phyloP scores from a whole-genome alignment of 169 alveolate genomes.

The Plasmodium gallinaceum region DNA sequence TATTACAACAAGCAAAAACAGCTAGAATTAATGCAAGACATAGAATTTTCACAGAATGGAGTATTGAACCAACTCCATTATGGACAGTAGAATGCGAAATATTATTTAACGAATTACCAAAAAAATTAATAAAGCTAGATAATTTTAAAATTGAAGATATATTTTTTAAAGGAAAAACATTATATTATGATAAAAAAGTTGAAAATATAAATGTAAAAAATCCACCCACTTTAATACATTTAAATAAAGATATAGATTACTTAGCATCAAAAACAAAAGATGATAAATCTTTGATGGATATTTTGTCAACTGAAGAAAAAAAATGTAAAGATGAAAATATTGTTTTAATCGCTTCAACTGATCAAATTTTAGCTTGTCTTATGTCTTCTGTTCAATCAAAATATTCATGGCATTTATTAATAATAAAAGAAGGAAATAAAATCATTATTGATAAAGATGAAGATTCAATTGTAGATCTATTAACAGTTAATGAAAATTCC shows the following conservation, averaged over 20 bases:
- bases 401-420: constrained; percentile 92
- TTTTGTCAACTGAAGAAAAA: constrained; percentile 30
- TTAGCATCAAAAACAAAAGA: constrained; percentile 62
- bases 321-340: constrained; percentile 72
- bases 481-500: constrained; percentile 93
- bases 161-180: constrained; percentile 90
- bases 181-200: constrained; percentile 87
- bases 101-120: constrained; percentile 90
- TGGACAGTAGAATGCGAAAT: constrained; percentile 92
- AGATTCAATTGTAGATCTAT: constrained; percentile 92
- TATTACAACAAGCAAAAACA: constrained; percentile 83
- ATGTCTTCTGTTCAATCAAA: constrained; percentile 93
- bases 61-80: constrained; percentile 92
- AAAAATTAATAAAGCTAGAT: constrained; percentile 85
- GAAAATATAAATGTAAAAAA: constrained; percentile 89
- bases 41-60: constrained; percentile 93
- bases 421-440: constrained; percentile 90
- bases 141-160: constrained; percentile 87
- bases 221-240: constrained; percentile 77
- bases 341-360: constrained; percentile 91
- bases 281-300: constrained; percentile 32
- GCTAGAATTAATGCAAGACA: constrained; percentile 89
- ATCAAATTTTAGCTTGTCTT: constrained; percentile 90
- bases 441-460: constrained; percentile 91
- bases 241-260: constrained; percentile 47